These are phyloP conservation scores for Fraxinus sp. DNA, from an alignment of 305 asterid genomes.

Conservation along the genomic window DNA sequence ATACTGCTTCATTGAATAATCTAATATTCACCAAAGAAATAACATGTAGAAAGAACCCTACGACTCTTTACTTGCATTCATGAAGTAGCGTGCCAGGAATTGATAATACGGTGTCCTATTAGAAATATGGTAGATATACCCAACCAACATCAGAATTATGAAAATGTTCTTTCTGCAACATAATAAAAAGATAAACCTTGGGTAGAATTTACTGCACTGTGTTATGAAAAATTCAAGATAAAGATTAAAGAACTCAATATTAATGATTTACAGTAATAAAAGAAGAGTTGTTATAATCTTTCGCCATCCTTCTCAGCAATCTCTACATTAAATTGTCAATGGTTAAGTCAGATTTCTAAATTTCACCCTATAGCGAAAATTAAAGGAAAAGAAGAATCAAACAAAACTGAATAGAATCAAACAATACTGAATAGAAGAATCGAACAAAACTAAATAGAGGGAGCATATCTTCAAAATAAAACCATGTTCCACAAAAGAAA, in stretches of 20 bases:
- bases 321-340: conserved; percentile 2
- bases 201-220: not conserved
- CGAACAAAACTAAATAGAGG: not conserved
- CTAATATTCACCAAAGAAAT: too few relatives aligned
- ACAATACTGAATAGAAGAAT: too few relatives aligned
- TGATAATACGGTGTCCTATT: too few relatives aligned
- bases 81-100: too few relatives aligned
- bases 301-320: not conserved
- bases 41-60: too few relatives aligned
- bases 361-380: not conserved
- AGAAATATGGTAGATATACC: not conserved
- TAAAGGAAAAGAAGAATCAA: not conserved
- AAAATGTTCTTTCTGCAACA: not conserved
- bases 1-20: too few relatives aligned
- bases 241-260: not conserved
- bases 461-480: not conserved
- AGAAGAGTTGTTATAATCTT: not conserved
- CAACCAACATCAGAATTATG: not conserved
- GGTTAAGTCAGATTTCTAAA: not conserved
- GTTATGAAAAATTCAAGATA: not conserved
- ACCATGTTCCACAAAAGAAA: conserved; percentile 13
- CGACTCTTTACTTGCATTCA: too few relatives aligned
- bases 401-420: not conserved
- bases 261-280: too few relatives aligned
- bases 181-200: not conserved